phyloP scores from a whole-genome alignment of 129 eudicot species.

The Logfia minima region DNA sequence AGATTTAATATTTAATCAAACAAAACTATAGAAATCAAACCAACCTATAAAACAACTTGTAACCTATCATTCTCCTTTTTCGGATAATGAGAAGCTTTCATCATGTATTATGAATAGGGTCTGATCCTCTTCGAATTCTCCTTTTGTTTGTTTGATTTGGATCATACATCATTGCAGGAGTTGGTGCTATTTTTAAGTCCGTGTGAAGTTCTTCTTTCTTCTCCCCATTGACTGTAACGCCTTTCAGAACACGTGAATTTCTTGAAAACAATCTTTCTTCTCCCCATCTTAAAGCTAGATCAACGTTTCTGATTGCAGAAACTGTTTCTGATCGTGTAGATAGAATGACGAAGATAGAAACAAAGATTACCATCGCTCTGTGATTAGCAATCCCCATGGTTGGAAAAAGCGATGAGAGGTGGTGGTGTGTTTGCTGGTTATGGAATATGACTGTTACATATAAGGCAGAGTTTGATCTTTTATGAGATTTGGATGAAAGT shows the following conservation, averaged over 20 bases:
- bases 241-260: slow-evolving; percentile 43
- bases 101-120: slow-evolving; percentile 84
- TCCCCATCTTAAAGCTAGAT: slow-evolving; percentile 59
- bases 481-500: slow-evolving; percentile 45
- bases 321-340: slow-evolving; percentile 46
- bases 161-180: slow-evolving; percentile 60
- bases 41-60: slow-evolving; percentile 37
- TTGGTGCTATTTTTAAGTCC: slow-evolving; percentile 52
- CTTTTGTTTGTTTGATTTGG: slow-evolving; percentile 70
- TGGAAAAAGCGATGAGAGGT: slow-evolving; percentile 26
- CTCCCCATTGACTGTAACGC: slow-evolving; percentile 20
- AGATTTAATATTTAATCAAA: background rate
- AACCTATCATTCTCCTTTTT: slow-evolving; percentile 14
- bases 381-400: slow-evolving; percentile 41
- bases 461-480: slow-evolving; percentile 48
- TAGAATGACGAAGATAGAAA: slow-evolving; percentile 49
- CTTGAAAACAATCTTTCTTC: slow-evolving; percentile 35
- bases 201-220: slow-evolving; percentile 42
- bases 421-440: slow-evolving; percentile 21
- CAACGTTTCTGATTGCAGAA: slow-evolving; percentile 49
- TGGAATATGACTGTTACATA: slow-evolving; percentile 42
- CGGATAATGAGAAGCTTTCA: slow-evolving; percentile 27
- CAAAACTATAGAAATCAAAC: slow-evolving; percentile 29
- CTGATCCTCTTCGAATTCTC: slow-evolving; percentile 72
- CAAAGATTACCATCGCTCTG: slow-evolving; percentile 40